These are phyloP conservation scores for Pseudopyricularia javanii DNA, from an alignment of 2,329 filamentous ascomycete species.

Conservation along the genomic window DNA sequence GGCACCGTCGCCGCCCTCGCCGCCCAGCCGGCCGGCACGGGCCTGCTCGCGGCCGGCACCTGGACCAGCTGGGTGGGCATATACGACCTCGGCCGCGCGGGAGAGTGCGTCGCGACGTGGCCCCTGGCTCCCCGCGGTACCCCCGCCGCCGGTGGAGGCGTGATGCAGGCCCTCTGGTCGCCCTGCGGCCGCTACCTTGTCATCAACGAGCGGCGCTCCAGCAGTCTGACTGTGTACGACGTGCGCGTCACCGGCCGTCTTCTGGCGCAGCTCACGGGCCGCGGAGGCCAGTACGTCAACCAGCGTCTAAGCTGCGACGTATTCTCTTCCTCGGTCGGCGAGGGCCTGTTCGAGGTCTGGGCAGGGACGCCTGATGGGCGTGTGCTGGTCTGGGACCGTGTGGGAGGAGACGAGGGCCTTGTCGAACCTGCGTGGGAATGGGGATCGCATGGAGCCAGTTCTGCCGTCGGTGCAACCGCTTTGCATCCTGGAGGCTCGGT, in stretches of 20 bases:
- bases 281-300: constrained; percentile 32
- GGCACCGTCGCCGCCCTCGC: constrained; percentile 45
- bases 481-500: constrained; percentile 44
- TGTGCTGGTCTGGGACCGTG: constrained; percentile 46
- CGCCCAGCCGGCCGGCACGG: constrained; percentile 23
- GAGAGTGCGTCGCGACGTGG: constrained; percentile 45
- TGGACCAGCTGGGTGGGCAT: constrained; percentile 51
- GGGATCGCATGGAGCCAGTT: constrained; percentile 23
- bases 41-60: constrained; percentile 47
- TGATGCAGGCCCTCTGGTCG: constrained; percentile 49
- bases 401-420: constrained; percentile 33
- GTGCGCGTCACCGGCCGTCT: constrained; percentile 45
- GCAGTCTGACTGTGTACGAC: constrained; percentile 48
- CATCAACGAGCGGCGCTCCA: constrained; percentile 46
- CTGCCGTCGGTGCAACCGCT: constrained; percentile 34
- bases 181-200: constrained; percentile 50
- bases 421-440: constrained; percentile 33
- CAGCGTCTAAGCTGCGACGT: constrained; percentile 45
- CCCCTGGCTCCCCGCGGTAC: constrained; percentile 23
- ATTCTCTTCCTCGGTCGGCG: constrained; percentile 24
- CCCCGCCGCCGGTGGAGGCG: constrained; percentile 47
- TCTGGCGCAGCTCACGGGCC: constrained; percentile 39
- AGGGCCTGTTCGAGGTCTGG: constrained; percentile 46
- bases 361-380: constrained; percentile 41
- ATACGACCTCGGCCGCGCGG: constrained; percentile 45